Conservation (phyloP, 306 rosid genomes). For the Fragaria iinumae region DNA sequence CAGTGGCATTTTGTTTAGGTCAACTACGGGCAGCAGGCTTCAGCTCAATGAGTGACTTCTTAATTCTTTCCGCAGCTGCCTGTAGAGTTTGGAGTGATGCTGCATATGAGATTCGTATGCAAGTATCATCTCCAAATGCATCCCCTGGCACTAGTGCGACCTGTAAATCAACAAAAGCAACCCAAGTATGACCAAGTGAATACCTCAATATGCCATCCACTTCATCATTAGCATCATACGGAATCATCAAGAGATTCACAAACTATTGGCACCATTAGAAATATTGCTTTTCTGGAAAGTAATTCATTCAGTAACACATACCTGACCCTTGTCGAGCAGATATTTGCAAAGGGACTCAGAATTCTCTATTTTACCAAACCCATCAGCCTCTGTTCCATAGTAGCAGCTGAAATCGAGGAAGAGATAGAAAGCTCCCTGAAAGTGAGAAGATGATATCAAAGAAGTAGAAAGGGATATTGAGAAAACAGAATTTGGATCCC, state of each 20-base stretch:
- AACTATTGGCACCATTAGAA: neutral
- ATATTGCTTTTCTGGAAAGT: neutral
- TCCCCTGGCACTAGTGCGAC: conserved; percentile 93
- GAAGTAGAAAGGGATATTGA: neutral
- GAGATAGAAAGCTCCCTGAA: conserved; percentile 97
- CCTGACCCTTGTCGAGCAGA: conserved; percentile 85
- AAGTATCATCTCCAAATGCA: conserved; percentile 84
- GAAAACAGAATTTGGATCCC: neutral
- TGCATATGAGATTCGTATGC: conserved; percentile 91
- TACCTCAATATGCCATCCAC: neutral
- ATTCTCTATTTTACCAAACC: conserved; percentile 72
- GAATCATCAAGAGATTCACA: neutral
- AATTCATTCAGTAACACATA: conserved; percentile 21
- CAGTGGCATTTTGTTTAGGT: neutral
- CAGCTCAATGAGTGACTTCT: conserved; percentile 54
- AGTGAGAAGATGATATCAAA: conserved; percentile 1
- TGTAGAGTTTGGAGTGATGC: conserved; percentile 71
- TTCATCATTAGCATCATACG: neutral
- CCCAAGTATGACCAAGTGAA: conserved; percentile 3
- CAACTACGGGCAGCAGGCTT: conserved; percentile 50
- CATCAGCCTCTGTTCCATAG: conserved; percentile 80
- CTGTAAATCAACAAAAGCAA: conserved; percentile 43
- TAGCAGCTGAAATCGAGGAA: conserved; percentile 82
- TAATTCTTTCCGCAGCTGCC: conserved; percentile 82
- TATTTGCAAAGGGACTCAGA: conserved; percentile 87